These are phyloP conservation scores for Cercospora janseana DNA, from an alignment of 2,329 filamentous ascomycete species.

Conservation along the genomic window DNA sequence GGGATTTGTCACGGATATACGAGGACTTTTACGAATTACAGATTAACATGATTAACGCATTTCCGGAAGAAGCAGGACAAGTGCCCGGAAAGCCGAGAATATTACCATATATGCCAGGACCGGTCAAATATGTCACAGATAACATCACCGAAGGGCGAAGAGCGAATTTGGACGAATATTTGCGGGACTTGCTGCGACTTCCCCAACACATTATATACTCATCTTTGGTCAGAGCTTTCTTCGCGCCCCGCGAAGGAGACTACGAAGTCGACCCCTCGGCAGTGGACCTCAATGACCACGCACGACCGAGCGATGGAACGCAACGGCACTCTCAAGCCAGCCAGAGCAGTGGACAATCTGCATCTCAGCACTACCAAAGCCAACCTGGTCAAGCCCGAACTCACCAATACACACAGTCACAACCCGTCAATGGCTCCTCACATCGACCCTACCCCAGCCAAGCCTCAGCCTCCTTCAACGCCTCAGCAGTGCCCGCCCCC, in stretches of 20 bases:
- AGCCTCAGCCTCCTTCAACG: slow-evolving; percentile 7
- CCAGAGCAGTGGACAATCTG: slow-evolving; percentile 28
- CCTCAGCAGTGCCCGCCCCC: no score
- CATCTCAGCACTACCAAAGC: slow-evolving; percentile 24
- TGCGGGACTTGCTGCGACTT: slow-evolving; percentile 83
- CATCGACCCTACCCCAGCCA: slow-evolving; percentile 11
- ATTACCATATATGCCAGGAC: slow-evolving; percentile 95
- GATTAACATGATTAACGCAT: slow-evolving; percentile 86
- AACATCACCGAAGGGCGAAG: slow-evolving; percentile 90
- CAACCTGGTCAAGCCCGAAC: slow-evolving; percentile 26
- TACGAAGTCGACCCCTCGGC: slow-evolving; percentile 81
- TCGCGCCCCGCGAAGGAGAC: slow-evolving; percentile 83
- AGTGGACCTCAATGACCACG: slow-evolving; percentile 57
- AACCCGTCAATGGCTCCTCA: slow-evolving; percentile 11
- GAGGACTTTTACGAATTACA: slow-evolving; percentile 99
- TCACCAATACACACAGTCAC: slow-evolving; percentile 32
- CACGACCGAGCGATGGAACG: slow-evolving; percentile 68
- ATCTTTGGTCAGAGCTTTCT: slow-evolving; percentile 83
- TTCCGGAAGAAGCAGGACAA: slow-evolving; percentile 89
- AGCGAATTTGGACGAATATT: slow-evolving; percentile 91
- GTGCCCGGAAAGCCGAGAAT: slow-evolving; percentile 71
- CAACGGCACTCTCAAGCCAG: slow-evolving; percentile 48
- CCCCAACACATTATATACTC: slow-evolving; percentile 81
- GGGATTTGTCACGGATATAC: slow-evolving; percentile 92
- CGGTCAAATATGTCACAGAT: slow-evolving; percentile 97